A percentile compares a stretch with the other conserved stretches of the same genome.
Conservation (phyloP, 257 asterid species). For the Knoxia roxburghii region DNA sequence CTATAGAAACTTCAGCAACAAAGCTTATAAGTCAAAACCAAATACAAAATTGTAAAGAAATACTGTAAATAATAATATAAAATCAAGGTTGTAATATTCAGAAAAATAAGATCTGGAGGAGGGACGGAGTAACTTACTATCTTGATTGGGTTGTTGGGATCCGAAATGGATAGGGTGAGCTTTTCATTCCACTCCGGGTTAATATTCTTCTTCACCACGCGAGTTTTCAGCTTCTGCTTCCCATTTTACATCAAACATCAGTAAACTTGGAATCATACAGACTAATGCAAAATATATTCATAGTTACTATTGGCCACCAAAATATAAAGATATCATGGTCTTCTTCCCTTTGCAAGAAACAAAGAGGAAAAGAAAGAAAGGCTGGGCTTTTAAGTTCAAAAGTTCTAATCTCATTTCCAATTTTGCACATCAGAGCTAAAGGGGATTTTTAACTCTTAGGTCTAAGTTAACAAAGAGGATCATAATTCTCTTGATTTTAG, state of each 20-base stretch:
- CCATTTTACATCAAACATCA: neutral
- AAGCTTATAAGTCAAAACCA: neutral
- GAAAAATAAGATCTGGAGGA: no score
- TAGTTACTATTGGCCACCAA: no score
- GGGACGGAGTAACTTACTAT: slow-evolving; percentile 50
- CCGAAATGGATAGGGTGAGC: slow-evolving; percentile 51
- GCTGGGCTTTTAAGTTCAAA: neutral
- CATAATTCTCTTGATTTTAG: neutral
- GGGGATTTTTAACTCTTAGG: no score
- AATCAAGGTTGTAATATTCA: no score
- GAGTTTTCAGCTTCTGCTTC: slow-evolving; percentile 67
- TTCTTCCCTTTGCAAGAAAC: neutral
- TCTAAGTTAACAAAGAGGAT: neutral
- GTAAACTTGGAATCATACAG: neutral
- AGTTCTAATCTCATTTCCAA: neutral
- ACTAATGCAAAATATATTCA: no score
- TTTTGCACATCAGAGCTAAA: neutral
- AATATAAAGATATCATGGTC: no score
- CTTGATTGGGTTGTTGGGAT: slow-evolving; percentile 52
- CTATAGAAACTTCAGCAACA: neutral
- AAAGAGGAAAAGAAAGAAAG: no score
- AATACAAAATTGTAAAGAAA: neutral
- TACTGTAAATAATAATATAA: no score
- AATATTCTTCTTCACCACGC: slow-evolving; percentile 55
- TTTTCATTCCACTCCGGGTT: slow-evolving; percentile 85